Evolutionary conservation across 805 yeast species (phyloP), one percentile per base, ranked within the genome.

Genomic region (Debaryomyces maramus): DNA sequence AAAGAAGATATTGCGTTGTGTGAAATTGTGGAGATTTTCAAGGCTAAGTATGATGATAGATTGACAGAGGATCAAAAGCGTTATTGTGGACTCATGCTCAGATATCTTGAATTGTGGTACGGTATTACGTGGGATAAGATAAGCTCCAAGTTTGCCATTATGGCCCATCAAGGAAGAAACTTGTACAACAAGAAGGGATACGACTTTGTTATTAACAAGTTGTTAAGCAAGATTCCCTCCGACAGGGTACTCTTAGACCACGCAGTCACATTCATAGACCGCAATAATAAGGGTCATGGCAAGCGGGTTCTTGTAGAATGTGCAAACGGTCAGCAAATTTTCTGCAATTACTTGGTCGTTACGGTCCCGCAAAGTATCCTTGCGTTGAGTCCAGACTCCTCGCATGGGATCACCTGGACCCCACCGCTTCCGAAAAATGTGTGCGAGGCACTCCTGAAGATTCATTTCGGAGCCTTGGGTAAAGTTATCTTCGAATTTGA

Each of bases 321-420:
- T 0, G 52, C 45, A 1, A 47, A 57, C 6, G 71, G 73, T 3
- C 39, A 45, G 2, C 44, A 32, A 4, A 58, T 67, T 23, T 46
- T 48, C 3, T 71, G 80, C 21, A 80, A 85, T 34, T 83, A 78
- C 53, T 65, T 79, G 20, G 70, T 89, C 10, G 84, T 87, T 5
- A 81, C 96, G 0, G 78, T 86, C 4, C 96, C 97, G 0, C 84
- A 84, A 45, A 84, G 90, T 24, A 72, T 85, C 3, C 62, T 88
- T 26, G 77, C 75, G 40, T 51, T 77, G 3, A 58, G 63, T 0
- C 44, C 53, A 2, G 32, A 42, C 4, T 45, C 53, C n/a, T 55
- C 59, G 8, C 81, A 82, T 4, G 72, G 73, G 13, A 76, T 84
- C 20, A 57, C 55, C 23, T 54, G 66, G 68, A 36, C 43, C 36